Base-by-base conservation (phyloP, 2,329 filamentous ascomycete species). In the Claviceps paspali region DNA sequence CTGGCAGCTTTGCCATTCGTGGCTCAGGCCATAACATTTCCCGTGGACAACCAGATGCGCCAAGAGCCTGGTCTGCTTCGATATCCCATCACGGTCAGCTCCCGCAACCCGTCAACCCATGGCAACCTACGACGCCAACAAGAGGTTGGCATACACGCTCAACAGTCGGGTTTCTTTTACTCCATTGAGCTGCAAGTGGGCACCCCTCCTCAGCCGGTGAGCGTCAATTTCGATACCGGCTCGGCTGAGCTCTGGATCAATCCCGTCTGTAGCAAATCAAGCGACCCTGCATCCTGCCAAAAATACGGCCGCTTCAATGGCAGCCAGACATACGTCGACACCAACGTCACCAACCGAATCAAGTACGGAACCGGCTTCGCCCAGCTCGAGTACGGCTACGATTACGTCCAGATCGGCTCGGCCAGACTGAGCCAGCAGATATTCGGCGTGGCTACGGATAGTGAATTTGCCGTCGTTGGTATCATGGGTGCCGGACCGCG, bases 231-330 rank as follows among this genome's bases (percentile, higher is more conserved):
- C 34, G 60, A 64, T 40, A 63, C 61, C 0, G 59, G 59, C 12
- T 62, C 60, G 4, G 49, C 52, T 7, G 60, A 63, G 44, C 51
- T 62, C 5, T 64, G 60, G 61, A 57, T 64, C 27, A 61, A 63
- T 38, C 60, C 61, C 6, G 47, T 53, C 6, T 64, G 61, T 45
- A 45, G 45, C 36, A 54, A 53, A 29, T 46, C 57, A 1, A 35
- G 41, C 5, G 47, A 58, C 22, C 43, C 45, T 1, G 29, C 36
- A 0, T 51, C 53, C 22, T 60, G 57, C 43, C 22, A 43, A 12
- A 35, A 33, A 1, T 50, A 53, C 39, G 52, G 53, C 6, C 50
- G 49, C 15, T 59, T 57, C 27, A 51, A 46, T 11, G 43, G 44
- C 28, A 55, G 50, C 31, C 47, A 49, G 33, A 54, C 56, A 1